Base-by-base conservation (phyloP, 1,139 yeast genomes). In the Waltiozyma solani region DNA sequence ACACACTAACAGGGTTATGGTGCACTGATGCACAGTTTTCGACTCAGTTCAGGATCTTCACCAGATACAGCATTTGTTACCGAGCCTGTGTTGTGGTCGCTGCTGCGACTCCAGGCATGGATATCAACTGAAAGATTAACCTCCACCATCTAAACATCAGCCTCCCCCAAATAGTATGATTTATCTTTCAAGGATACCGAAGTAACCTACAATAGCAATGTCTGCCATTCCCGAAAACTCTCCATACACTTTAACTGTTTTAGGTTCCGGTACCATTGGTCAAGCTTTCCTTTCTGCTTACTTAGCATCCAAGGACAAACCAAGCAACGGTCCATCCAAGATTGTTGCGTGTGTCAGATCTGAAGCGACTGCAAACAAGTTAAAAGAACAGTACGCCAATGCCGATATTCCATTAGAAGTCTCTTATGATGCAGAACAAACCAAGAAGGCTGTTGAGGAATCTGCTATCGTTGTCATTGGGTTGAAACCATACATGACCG, bases 181-280 rank as follows among this genome's bases (percentile, higher is more conserved):
- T n/a, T n/a, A n/a, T n/a, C n/a, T n/a, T n/a, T n/a, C n/a, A n/a
- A n/a, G n/a, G n/a, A n/a, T n/a, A n/a, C n/a, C n/a, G n/a, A n/a
- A n/a, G n/a, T n/a, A n/a, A n/a, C n/a, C n/a, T n/a, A n/a, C 27
- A 24, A n/a, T 7, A 4, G 11, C 6, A 20, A 31, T 31, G 33
- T 31, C 33, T 13, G 18, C 23, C 5, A 14, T 31, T 12, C 7
- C 18, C 8, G 32, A 27, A 27, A 17, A 20, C n/a, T 14, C 8
- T 9, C 40, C 44, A 25, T 62, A 61, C 49, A 82, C 91, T 4
- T 65, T 91, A 40, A 73, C 93, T 15, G 79, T 91, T 22, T 69
- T 91, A 42, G 99, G 96, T 34, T 78, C 95, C 52, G 99, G 99
- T 42, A 89, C 85, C 41, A 85, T 91, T 91, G 97, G 98, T 42